phyloP scores from a whole-genome alignment of 176 grass and related monocot species.

The Triticum turgidum region DNA sequence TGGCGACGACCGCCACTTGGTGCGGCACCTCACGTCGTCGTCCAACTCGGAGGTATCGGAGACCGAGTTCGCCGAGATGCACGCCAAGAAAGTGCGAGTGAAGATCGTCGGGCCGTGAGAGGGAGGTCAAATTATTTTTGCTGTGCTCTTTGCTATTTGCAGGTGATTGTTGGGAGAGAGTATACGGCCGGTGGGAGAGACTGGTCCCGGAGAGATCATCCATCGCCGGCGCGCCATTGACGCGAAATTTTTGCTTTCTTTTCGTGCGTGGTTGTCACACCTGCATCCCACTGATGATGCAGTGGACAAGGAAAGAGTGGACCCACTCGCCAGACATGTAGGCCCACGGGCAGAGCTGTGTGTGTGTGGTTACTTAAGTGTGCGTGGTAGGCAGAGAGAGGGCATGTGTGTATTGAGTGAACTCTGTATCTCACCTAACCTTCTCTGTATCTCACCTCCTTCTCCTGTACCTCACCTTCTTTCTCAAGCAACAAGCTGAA shows the following conservation, averaged over 20 bases:
- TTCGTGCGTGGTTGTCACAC: not conserved
- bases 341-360: no score
- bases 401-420: no score
- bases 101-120: not conserved
- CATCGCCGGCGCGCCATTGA: conserved; percentile 24
- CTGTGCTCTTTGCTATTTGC: not conserved
- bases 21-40: conserved; percentile 51
- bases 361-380: no score
- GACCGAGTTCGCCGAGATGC: conserved; percentile 39
- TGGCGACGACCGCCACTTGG: conserved; percentile 38
- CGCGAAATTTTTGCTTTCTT: conserved; percentile 5
- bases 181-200: conserved; percentile 40
- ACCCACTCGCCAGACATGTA: no score
- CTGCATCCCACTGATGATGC: no score
- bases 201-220: conserved; percentile 52
- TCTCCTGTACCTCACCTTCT: no score
- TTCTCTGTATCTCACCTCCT: no score
- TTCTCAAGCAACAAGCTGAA: no score
- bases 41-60: conserved; percentile 52
- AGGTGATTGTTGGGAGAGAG: not conserved
- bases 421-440: no score
- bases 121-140: not conserved
- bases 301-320: no score
- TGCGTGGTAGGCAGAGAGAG: no score
- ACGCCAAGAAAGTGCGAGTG: conserved; percentile 38